Conservation (phyloP, 78 protist genomes). For the Pelomyxa schiedti region DNA sequence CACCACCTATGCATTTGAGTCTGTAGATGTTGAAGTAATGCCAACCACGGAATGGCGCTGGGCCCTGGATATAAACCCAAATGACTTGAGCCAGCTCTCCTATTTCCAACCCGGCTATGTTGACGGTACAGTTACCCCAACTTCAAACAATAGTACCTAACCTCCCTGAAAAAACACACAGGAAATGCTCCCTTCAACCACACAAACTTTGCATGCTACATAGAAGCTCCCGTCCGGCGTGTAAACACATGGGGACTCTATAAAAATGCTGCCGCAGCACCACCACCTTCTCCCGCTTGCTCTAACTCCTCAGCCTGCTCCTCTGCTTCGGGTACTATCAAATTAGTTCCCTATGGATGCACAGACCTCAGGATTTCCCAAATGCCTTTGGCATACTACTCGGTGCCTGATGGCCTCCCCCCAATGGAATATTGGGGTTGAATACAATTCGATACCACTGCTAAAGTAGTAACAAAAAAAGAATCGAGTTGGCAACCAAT, state of each 20-base stretch:
- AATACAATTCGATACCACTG: too few species aligned
- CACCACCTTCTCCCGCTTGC: slow-evolving; percentile 1
- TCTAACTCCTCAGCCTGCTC: background rate
- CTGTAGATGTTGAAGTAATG: background rate
- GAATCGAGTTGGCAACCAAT: too few species aligned
- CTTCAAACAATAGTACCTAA: background rate
- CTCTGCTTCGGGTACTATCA: background rate
- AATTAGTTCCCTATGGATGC: slow-evolving; percentile 17
- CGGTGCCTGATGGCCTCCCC: too few species aligned
- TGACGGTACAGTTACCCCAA: background rate
- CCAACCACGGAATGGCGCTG: background rate
- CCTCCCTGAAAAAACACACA: background rate
- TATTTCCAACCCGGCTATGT: background rate
- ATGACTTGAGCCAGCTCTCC: background rate
- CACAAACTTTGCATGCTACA: background rate
- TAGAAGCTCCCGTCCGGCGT: background rate
- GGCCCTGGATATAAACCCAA: slow-evolving; percentile 8
- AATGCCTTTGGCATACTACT: slow-evolving; percentile 14
- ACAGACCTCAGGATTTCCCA: slow-evolving; percentile 19
- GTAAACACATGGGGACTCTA: slow-evolving; percentile 2
- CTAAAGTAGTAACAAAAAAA: too few species aligned
- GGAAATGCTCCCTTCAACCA: slow-evolving; percentile 17
- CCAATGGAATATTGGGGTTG: too few species aligned
- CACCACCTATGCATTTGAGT: background rate
- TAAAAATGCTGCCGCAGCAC: slow-evolving; percentile 4